Percentiles rank a stretch among this genome's conserved stretches.
Evolutionary conservation across 2,329 filamentous ascomycete species (phyloP).

Genomic region (Penicillium palitans): DNA sequence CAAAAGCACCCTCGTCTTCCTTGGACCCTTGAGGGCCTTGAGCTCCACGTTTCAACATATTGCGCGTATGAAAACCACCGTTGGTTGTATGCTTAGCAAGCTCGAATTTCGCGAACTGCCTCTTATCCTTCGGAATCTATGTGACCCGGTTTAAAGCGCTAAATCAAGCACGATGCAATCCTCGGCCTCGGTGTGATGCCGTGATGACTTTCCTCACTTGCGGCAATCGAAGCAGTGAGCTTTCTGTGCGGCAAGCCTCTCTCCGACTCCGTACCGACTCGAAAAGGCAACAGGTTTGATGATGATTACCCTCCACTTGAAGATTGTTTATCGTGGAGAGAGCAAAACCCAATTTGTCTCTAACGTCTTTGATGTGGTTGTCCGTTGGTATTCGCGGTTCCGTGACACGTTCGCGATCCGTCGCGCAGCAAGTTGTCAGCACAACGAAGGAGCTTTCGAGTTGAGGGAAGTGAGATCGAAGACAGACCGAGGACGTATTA

Average conservation of each 20-base stretch:
- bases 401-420: constrained; percentile 25
- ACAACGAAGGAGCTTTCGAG: background rate
- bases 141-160: background rate
- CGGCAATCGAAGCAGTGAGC: constrained; percentile 2
- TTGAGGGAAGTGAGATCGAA: background rate
- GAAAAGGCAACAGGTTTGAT: background rate
- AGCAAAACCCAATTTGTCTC: constrained; percentile 13
- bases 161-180: background rate
- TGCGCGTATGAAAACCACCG: constrained; percentile 2
- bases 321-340: background rate
- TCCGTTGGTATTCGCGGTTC: constrained; percentile 11
- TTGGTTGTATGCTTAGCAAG: constrained; percentile 3
- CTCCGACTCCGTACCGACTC: constrained; percentile 4
- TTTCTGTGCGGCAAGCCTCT: constrained; percentile 4
- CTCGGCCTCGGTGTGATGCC: background rate
- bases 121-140: background rate
- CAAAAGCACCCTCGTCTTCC: constrained; percentile 33
- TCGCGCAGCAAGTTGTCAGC: constrained; percentile 18
- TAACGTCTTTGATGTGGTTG: constrained; percentile 6
- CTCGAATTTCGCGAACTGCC: constrained; percentile 1
- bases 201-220: constrained; percentile 7
- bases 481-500: background rate
- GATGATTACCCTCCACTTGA: background rate
- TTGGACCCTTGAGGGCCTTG: constrained; percentile 39
- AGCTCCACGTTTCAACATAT: constrained; percentile 45